Evolutionary conservation across 129 eudicot genomes (phyloP), one percentile per base, ranked within the genome.

Genomic region (Arctium lappa): DNA sequence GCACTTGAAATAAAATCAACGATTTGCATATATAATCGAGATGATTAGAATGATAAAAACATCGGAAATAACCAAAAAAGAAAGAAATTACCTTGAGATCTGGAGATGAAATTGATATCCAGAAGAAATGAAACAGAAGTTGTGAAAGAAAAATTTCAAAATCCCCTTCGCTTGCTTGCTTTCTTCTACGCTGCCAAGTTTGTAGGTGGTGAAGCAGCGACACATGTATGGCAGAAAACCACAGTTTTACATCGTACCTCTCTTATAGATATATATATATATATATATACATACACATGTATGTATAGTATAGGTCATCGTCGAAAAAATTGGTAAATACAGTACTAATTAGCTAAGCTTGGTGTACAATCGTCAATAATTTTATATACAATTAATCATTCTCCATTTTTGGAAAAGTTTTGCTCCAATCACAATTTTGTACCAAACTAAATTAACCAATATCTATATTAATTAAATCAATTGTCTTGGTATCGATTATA

Each of bases 1-100:
- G 80, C 85, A 81, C 44, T 50, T 73, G 34, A 29, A 29, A 3
- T 62, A 10, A 60, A 73, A 81, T 31, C 32, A 27, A 62, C 27
- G 63, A 5, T 53, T 60, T 66, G 38, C 73, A 42, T 65, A 63
- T 60, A 63, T 56, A 56, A 56, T 31, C 15, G 32, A 63, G 73
- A 63, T 56, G 65, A 13, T 22, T 31, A 36, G n/a, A 50, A 56
- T 15, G 27, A 56, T 72, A 44, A 46, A 48, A 70, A 36, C 29
- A 53, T 56, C 16, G 32, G 5, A 0, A 48, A 53, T 11, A 72
- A 22, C n/a, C 53, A 48, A 81, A 72, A 72, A 16, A 56, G 7
- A 6, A 15, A 15, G 65, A 56, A 56, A 56, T 15, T 56, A 56
- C 65, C 65, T 56, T 56, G 22, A 16, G 65, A 56, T 56, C 22